Percentiles rank a stretch among this genome's conserved stretches.
These are phyloP conservation scores for Skeletonema costatum DNA, from an alignment of 108 stramenopile species.

Conservation along the genomic window DNA sequence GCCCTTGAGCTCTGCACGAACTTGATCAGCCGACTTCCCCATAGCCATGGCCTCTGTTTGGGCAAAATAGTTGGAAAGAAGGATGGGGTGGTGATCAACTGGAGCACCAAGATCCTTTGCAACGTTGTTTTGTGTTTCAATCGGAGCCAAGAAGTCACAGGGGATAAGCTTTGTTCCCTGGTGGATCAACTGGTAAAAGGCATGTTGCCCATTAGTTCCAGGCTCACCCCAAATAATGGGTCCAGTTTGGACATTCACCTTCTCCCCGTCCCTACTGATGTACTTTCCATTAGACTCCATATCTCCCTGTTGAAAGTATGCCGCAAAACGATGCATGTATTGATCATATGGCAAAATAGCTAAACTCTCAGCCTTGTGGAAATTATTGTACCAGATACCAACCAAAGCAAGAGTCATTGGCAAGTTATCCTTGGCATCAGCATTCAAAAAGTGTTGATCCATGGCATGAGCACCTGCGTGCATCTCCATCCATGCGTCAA, in stretches of 20 bases:
- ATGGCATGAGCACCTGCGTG: slow-evolving; percentile 80
- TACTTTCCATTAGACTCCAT: slow-evolving; percentile 89
- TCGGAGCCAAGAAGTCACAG: slow-evolving; percentile 51
- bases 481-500: slow-evolving; percentile 56
- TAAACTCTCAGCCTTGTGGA: slow-evolving; percentile 69
- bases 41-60: slow-evolving; percentile 84
- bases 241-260: slow-evolving; percentile 39
- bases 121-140: slow-evolving; percentile 65
- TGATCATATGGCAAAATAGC: slow-evolving; percentile 87
- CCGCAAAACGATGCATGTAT: slow-evolving; percentile 85
- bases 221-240: slow-evolving; percentile 81
- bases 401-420: slow-evolving; percentile 79
- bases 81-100: slow-evolving; percentile 73
- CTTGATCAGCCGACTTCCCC: slow-evolving; percentile 53
- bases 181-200: slow-evolving; percentile 88
- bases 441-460: slow-evolving; percentile 79
- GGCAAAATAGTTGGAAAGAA: slow-evolving; percentile 87
- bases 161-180: slow-evolving; percentile 73
- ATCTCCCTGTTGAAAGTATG: slow-evolving; percentile 89
- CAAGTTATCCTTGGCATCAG: slow-evolving; percentile 70
- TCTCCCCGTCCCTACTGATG: slow-evolving; percentile 44
- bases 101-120: slow-evolving; percentile 30
- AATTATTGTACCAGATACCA: slow-evolving; percentile 85
- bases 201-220: slow-evolving; percentile 87
- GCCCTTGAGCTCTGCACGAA: slow-evolving; percentile 64